Percentiles rank a stretch among this genome's conserved stretches.
phyloP scores from a whole-genome alignment of 225 moss, liverwort and hornwort species.

The Pseudoscleropodium purum region DNA sequence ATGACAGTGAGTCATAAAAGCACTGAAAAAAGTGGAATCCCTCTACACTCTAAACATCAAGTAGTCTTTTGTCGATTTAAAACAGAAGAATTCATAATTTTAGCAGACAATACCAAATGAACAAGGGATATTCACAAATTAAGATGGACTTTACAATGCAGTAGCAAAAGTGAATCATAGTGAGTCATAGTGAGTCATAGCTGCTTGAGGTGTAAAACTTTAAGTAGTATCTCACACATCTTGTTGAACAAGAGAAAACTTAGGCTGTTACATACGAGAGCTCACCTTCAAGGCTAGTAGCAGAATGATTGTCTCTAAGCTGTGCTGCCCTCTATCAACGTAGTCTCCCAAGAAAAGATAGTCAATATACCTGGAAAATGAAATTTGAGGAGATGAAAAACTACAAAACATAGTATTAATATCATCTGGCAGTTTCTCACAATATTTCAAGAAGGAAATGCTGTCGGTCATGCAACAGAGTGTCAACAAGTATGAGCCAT shows the following conservation, averaged over 20 bases:
- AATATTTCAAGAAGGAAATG: background rate
- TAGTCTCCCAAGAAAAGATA: conserved; percentile 97
- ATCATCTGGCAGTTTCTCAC: background rate
- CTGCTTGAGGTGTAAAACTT: background rate
- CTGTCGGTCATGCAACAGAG: background rate
- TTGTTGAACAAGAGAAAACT: background rate
- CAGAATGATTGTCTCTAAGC: conserved; percentile 82
- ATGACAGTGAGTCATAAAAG: background rate
- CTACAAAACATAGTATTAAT: background rate
- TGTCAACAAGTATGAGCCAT: background rate
- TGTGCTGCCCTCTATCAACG: conserved; percentile 94
- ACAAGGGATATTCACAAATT: background rate
- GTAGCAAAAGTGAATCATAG: background rate
- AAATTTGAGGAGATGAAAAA: background rate
- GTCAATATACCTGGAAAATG: conserved; percentile 64
- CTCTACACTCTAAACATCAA: background rate
- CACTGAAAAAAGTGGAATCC: background rate
- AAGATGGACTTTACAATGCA: background rate
- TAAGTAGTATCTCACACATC: background rate
- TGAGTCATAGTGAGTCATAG: no score
- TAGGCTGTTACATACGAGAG: background rate
- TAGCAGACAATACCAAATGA: background rate
- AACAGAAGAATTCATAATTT: background rate
- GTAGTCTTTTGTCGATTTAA: background rate
- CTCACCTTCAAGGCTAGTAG: conserved; percentile 86